Evolutionary conservation across 495 filamentous ascomycete genomes (phyloP), one percentile per base, ranked within the genome.

Genomic region (Penicillium psychrofluorescens): DNA sequence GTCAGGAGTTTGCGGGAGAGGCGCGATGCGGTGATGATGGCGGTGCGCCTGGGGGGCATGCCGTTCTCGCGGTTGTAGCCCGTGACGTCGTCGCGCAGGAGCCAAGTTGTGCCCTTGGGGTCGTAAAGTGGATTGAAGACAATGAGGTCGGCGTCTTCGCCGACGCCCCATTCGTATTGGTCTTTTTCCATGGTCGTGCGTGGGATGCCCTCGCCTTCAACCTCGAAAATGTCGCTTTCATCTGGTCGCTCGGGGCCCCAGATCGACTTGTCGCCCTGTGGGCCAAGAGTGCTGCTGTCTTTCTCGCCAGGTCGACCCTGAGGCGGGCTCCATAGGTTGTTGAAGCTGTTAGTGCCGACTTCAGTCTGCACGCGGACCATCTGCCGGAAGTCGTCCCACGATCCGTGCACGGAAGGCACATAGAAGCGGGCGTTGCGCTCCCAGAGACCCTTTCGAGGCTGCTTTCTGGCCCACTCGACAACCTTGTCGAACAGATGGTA

Each of bases 91-190:
- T 88, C 79, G 4, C 81, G 76, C 10, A 97, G 83, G 32, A 84
- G 68, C 92, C 92, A 98, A 27, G 81, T 87, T 1, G 91, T 96
- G 40, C 80, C 78, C 41, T 86, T 81, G 0, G 92, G 94, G 59
- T 98, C 81, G 63, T 95, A 97, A 42, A 98, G 77, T 4, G 92
- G 92, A 56, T 90, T 95, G 60, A 98, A 83, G 11, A 88, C 88
- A 45, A 98, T 89, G 35, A 95, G 76, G 62, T 98, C 92, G 2
- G 94, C 90, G 41, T 91, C 87, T 65, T 97, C 92, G 44, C 79
- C 87, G 2, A 94, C 84, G 38, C 92, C 92, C 90, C 91, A 96
- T 14, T 69, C 63, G 57, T 91, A 88, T 45, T 83, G 79, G 57
- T 94, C 87, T 48, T 86, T 83, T 35, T 88, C 85, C 59, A 82